Evolutionary conservation across 2,329 filamentous ascomycete species (phyloP).

Genomic region (Acarospora socialis): DNA sequence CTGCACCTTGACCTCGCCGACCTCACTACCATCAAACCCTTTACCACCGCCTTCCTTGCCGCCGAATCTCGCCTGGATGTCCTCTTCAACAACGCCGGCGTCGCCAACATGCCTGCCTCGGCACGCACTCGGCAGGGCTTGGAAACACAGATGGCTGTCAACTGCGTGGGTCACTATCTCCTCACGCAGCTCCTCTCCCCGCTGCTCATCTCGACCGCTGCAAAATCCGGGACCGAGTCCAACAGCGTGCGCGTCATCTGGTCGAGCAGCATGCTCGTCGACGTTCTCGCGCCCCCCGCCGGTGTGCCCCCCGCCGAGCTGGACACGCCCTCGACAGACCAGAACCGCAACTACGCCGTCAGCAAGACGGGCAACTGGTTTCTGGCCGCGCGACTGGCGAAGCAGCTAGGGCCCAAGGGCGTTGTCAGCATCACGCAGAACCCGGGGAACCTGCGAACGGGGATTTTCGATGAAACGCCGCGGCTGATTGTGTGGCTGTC

Average conservation of each 20-base stretch:
- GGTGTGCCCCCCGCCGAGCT: constrained; percentile 13
- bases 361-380: constrained; percentile 16
- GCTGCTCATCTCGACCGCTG: constrained; percentile 20
- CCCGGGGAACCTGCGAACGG: background rate
- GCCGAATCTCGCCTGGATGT: constrained; percentile 30
- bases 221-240: constrained; percentile 4
- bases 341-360: constrained; percentile 12
- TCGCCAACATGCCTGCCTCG: constrained; percentile 20
- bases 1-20: constrained; percentile 30
- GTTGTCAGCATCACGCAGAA: background rate
- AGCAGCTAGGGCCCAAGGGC: constrained; percentile 1
- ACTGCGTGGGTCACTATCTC: constrained; percentile 27
- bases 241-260: constrained; percentile 25
- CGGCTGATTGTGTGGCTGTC: background rate
- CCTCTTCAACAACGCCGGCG: constrained; percentile 30
- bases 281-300: constrained; percentile 8
- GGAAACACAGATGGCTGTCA: constrained; percentile 27
- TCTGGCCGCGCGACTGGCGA: constrained; percentile 13
- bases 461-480: background rate
- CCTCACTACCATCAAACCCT: constrained; percentile 26
- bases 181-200: constrained; percentile 27
- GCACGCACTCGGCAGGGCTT: constrained; percentile 18
- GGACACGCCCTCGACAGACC: constrained; percentile 9
- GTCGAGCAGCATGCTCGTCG: constrained; percentile 15
- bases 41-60: constrained; percentile 24